These are phyloP conservation scores for Rhododendron henanense DNA, from an alignment of 148 eudicot genomes.

Conservation along the genomic window DNA sequence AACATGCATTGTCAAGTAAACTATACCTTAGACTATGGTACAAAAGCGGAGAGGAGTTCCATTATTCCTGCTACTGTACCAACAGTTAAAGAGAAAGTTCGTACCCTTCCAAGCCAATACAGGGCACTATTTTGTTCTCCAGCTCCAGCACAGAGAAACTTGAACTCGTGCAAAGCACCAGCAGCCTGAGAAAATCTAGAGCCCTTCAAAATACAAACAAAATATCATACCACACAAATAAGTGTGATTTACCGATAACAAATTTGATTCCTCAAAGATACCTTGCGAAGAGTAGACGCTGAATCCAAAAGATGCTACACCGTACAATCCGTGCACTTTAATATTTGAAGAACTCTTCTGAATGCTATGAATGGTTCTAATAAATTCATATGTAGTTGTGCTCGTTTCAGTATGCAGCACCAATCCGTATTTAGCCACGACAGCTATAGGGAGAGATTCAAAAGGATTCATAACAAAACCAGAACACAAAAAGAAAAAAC, in stretches of 20 bases:
- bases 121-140: slow-evolving; percentile 47
- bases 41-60: not conserved
- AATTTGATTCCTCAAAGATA: slow-evolving; percentile 15
- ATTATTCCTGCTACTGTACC: not conserved
- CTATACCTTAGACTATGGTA: not conserved
- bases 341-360: slow-evolving; percentile 65
- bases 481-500: not conserved
- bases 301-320: slow-evolving; percentile 84
- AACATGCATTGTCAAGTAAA: not conserved
- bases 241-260: not conserved
- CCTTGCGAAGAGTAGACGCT: slow-evolving; percentile 87
- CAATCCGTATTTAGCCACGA: slow-evolving; percentile 62
- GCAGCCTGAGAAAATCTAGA: slow-evolving; percentile 91
- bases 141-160: slow-evolving; percentile 45
- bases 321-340: slow-evolving; percentile 56
- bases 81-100: not conserved
- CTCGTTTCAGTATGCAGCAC: slow-evolving; percentile 59
- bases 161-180: slow-evolving; percentile 80
- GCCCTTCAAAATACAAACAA: slow-evolving; percentile 44
- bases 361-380: slow-evolving; percentile 92
- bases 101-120: slow-evolving; percentile 95
- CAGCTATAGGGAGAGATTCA: slow-evolving; percentile 38
- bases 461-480: slow-evolving; percentile 2
- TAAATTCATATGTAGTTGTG: slow-evolving; percentile 81
- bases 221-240: slow-evolving; percentile 4